A percentile compares a stretch with the other conserved stretches of the same genome.
These are phyloP conservation scores for Starmerella floricola DNA, from an alignment of 805 yeast genomes.

Conservation along the genomic window DNA sequence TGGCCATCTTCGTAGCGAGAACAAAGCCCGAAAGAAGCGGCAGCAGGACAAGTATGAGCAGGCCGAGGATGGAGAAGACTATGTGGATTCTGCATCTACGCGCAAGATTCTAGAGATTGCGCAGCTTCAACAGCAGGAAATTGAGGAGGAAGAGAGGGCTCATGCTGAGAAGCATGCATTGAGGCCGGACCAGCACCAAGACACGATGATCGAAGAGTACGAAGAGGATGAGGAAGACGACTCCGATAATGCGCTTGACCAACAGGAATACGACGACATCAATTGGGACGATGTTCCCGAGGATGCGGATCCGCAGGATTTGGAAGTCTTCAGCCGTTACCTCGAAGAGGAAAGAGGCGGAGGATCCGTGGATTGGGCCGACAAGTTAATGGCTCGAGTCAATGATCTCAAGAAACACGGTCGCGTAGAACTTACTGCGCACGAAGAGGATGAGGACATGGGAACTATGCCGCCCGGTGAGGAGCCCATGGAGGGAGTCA, in stretches of 20 bases:
- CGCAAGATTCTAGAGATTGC: constrained; percentile 82
- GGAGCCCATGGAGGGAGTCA: constrained; percentile 47
- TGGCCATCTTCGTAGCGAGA: constrained; percentile 47
- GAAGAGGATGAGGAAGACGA: constrained; percentile 35
- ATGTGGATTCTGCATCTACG: constrained; percentile 69
- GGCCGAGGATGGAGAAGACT: constrained; percentile 44
- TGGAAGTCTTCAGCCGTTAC: constrained; percentile 70
- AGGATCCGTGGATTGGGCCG: constrained; percentile 57
- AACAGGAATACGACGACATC: constrained; percentile 39
- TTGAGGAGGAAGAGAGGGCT: constrained; percentile 45
- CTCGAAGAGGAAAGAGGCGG: constrained; percentile 26
- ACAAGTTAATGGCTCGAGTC: constrained; percentile 82
- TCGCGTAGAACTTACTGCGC: constrained; percentile 37
- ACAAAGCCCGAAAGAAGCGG: constrained; percentile 25
- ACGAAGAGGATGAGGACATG: constrained; percentile 28
- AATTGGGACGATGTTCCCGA: constrained; percentile 36
- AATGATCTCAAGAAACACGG: constrained; percentile 13
- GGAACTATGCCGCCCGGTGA: constrained; percentile 5
- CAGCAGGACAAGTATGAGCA: constrained; percentile 31
- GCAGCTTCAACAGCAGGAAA: constrained; percentile 82
- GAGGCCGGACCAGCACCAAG: not conserved
- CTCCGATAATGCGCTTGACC: constrained; percentile 36
- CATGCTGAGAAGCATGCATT: not conserved
- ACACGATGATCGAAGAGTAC: not conserved
- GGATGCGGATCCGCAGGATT: constrained; percentile 67